Evolutionary conservation across 495 filamentous ascomycete species (phyloP).

Genomic region (Penicilliopsis zonata): DNA sequence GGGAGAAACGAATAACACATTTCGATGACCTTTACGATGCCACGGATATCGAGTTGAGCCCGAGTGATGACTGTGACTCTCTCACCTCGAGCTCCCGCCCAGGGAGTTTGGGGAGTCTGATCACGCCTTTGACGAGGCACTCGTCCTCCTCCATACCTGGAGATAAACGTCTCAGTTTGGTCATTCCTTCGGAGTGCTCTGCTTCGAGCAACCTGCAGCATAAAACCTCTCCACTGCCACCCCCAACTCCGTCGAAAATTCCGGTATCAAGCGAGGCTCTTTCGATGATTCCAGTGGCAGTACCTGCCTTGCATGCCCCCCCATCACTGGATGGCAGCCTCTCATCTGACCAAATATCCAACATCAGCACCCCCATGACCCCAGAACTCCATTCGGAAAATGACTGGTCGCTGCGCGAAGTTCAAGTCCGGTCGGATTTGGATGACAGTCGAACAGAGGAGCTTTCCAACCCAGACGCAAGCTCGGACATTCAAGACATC

Average conservation of each 20-base stretch:
- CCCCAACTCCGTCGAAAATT: constrained; percentile 64
- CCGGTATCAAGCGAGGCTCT: constrained; percentile 65
- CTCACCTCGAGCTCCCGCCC: constrained; percentile 28
- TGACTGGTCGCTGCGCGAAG: constrained; percentile 25
- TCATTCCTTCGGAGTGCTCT: no score
- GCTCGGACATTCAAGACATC: constrained; percentile 13
- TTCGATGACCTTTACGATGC: constrained; percentile 84
- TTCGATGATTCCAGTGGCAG: constrained; percentile 49
- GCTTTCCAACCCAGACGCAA: constrained; percentile 4
- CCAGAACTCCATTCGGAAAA: constrained; percentile 52
- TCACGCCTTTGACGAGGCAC: constrained; percentile 25
- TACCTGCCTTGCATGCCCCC: constrained; percentile 65
- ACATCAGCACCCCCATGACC: constrained; percentile 67
- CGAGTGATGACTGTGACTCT: constrained; percentile 36
- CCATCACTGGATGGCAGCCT: constrained; percentile 84
- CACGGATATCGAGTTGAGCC: constrained; percentile 56
- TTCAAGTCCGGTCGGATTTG: constrained; percentile 11
- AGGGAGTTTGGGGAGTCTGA: constrained; percentile 25
- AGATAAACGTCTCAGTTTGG: no score
- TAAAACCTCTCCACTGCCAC: constrained; percentile 57
- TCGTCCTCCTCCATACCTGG: no score
- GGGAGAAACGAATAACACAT: constrained; percentile 33
- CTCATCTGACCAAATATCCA: constrained; percentile 72
- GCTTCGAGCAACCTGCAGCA: no score
- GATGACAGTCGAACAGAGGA: constrained; percentile 13